Evolutionary conservation across 768 basidiomycete genomes (phyloP).

Genomic region (Lentinula boryana): DNA sequence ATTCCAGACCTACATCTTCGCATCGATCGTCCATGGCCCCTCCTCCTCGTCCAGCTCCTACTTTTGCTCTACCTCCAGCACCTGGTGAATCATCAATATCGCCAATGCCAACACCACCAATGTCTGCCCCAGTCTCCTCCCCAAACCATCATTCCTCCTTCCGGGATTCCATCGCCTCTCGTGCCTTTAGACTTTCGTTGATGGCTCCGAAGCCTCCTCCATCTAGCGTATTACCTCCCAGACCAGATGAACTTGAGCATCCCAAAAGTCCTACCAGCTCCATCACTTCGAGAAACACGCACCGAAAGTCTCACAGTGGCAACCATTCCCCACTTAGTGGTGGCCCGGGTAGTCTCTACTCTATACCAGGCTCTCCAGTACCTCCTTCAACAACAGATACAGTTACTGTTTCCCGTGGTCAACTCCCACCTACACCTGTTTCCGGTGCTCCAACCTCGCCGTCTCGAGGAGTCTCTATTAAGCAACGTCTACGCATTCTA

Average conservation of each 20-base stretch:
- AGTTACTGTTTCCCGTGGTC: conserved; percentile 14
- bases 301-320: conserved; percentile 1
- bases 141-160: conserved; percentile 32
- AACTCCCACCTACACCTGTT: conserved; percentile 35
- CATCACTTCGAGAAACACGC: background rate
- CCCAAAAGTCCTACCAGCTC: background rate
- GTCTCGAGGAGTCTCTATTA: conserved; percentile 39
- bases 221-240: conserved; percentile 51
- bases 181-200: conserved; percentile 52
- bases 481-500: conserved; percentile 61
- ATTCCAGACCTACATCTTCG: conserved; percentile 16
- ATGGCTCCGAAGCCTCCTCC: conserved; percentile 64
- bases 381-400: conserved; percentile 21
- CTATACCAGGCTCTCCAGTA: conserved; percentile 42
- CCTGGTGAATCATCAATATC: conserved; percentile 34
- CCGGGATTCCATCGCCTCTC: conserved; percentile 53
- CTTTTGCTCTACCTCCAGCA: conserved; percentile 62
- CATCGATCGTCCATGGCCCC: conserved; percentile 63
- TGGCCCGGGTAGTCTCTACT: conserved; percentile 20
- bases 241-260: conserved; percentile 48
- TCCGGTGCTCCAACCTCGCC: conserved; percentile 12
- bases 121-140: conserved; percentile 12
- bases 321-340: conserved; percentile 14
- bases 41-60: conserved; percentile 70
- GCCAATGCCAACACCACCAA: conserved; percentile 13